phyloP scores from a whole-genome alignment of 495 filamentous ascomycete genomes.

The Lophium mytilinum region DNA sequence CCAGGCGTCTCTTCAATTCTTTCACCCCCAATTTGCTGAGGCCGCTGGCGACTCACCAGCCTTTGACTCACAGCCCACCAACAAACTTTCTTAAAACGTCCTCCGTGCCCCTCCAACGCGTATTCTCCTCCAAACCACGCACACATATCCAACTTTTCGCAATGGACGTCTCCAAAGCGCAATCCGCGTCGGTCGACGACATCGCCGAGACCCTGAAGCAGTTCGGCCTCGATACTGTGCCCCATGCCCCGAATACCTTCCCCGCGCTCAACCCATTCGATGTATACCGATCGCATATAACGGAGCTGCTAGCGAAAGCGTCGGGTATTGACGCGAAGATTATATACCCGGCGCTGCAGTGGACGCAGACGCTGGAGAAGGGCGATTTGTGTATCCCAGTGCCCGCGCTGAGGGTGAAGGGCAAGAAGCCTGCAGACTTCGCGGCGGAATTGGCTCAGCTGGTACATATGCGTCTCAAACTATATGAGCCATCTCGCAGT shows the following conservation, averaged over 20 bases:
- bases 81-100: background rate
- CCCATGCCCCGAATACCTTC: conserved; percentile 29
- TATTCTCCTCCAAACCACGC: background rate
- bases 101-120: background rate
- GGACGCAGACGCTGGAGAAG: conserved; percentile 80
- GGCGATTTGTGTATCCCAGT: conserved; percentile 79
- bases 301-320: conserved; percentile 61
- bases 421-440: conserved; percentile 37
- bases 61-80: conserved; percentile 17
- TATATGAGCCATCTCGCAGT: no score
- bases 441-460: conserved; percentile 9
- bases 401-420: conserved; percentile 71
- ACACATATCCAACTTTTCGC: background rate
- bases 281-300: conserved; percentile 77
- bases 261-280: conserved; percentile 79
- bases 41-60: conserved; percentile 16
- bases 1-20: conserved; percentile 12
- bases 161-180: conserved; percentile 2
- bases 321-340: conserved; percentile 61
- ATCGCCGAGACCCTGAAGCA: conserved; percentile 10
- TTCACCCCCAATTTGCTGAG: conserved; percentile 2
- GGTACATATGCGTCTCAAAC: background rate
- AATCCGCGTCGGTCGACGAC: conserved; percentile 14
- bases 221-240: conserved; percentile 14
- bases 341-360: conserved; percentile 70